Conservation (phyloP, 2,329 filamentous ascomycete species). For the Trichoderma aggressivum region DNA sequence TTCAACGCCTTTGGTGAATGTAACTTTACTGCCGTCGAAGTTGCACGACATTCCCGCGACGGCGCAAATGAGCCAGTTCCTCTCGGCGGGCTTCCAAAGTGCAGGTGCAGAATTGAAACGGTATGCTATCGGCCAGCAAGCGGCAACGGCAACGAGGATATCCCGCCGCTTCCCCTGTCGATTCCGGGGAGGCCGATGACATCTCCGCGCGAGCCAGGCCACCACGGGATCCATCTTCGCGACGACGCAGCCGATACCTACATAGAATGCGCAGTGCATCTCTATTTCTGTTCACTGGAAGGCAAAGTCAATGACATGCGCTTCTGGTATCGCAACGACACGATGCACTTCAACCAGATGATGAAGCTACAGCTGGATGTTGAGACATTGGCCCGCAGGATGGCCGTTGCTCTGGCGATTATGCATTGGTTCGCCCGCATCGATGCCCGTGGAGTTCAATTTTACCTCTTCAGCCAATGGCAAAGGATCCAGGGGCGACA, state of each 20-base stretch:
- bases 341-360: slow-evolving; percentile 32
- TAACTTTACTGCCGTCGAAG: neutral
- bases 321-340: slow-evolving; percentile 25
- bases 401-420: slow-evolving; percentile 29
- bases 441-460: slow-evolving; percentile 33
- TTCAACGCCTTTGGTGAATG: neutral
- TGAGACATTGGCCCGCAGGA: slow-evolving; percentile 20
- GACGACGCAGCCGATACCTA: neutral
- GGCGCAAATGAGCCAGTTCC: neutral
- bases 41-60: neutral
- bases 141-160: neutral
- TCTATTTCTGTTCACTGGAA: slow-evolving; percentile 23
- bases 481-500: neutral
- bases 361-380: slow-evolving; percentile 25
- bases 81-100: neutral
- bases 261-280: slow-evolving; percentile 21
- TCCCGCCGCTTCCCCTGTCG: neutral
- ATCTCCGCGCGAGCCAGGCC: too few relatives aligned
- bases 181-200: neutral
- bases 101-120: neutral
- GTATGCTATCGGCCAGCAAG: neutral
- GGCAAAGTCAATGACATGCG: neutral
- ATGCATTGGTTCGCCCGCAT: slow-evolving; percentile 33
- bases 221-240: neutral
- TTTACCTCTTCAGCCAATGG: slow-evolving; percentile 27